These are phyloP conservation scores for Albifimbria verrucaria DNA, from an alignment of 2,329 filamentous ascomycete species.

Conservation along the genomic window DNA sequence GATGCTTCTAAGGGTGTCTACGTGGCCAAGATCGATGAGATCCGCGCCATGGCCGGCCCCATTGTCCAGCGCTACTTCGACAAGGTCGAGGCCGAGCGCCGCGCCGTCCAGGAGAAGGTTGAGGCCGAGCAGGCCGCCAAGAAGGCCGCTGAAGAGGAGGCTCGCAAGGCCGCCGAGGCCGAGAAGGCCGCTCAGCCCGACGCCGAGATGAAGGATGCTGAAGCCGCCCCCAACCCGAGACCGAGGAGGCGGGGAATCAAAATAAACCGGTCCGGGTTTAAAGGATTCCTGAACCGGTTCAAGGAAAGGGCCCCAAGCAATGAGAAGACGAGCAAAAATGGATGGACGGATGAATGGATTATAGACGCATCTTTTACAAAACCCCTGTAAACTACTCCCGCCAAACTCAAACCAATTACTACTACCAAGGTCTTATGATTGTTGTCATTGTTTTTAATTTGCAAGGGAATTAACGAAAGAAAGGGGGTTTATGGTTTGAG, in stretches of 20 bases:
- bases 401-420: no score
- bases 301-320: no score
- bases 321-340: slow-evolving; percentile 11
- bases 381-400: no score
- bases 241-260: slow-evolving; percentile 39
- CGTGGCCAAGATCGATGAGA: slow-evolving; percentile 92
- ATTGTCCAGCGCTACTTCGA: slow-evolving; percentile 94
- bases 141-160: slow-evolving; percentile 58
- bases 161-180: slow-evolving; percentile 49
- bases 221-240: slow-evolving; percentile 49
- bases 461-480: no score
- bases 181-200: slow-evolving; percentile 45
- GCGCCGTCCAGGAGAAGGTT: slow-evolving; percentile 70
- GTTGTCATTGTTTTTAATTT: no score
- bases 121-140: slow-evolving; percentile 78
- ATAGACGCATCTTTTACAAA: background rate
- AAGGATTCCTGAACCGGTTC: no score
- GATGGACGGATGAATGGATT: background rate
- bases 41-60: slow-evolving; percentile 84
- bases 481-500: background rate
- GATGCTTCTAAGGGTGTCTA: slow-evolving; percentile 93
- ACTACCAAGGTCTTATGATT: no score
- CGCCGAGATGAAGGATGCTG: slow-evolving; percentile 62
- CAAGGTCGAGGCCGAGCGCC: slow-evolving; percentile 84
- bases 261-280: slow-evolving; percentile 24